These are phyloP conservation scores for Penicillium atrosanguineum DNA, from an alignment of 495 filamentous ascomycete species.

Conservation along the genomic window DNA sequence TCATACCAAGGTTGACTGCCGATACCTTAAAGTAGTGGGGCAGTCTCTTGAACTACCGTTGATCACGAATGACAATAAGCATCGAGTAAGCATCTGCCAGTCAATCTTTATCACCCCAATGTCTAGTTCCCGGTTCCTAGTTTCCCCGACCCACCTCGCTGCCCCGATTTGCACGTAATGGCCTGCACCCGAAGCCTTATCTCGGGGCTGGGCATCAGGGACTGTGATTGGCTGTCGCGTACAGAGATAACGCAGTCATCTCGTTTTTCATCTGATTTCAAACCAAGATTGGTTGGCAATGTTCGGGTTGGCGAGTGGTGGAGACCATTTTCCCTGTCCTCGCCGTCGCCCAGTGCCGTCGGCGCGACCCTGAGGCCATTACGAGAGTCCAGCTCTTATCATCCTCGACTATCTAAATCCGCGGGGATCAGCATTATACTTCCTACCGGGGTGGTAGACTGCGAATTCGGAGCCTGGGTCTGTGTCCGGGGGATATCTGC, in stretches of 20 bases:
- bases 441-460: constrained; percentile 6
- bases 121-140: background rate
- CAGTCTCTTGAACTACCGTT: too few species aligned
- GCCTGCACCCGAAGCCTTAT: too few species aligned
- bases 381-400: background rate
- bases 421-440: background rate
- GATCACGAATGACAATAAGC: constrained; percentile 9
- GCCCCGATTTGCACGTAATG: background rate
- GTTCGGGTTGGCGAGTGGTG: too few species aligned
- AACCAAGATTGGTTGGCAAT: too few species aligned
- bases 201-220: too few species aligned
- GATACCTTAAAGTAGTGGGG: too few species aligned
- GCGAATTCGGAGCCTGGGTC: constrained; percentile 30
- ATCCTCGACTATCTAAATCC: background rate
- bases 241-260: too few species aligned
- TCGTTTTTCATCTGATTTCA: too few species aligned
- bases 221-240: too few species aligned
- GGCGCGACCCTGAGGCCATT: background rate
- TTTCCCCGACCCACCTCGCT: background rate
- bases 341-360: too few species aligned
- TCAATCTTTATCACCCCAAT: background rate
- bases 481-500: background rate
- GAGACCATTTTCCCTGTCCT: too few species aligned
- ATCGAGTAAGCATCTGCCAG: constrained; percentile 11
- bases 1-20: too few species aligned